phyloP scores from a whole-genome alignment of 352 stramenopile species.

The Pythium volutum region DNA sequence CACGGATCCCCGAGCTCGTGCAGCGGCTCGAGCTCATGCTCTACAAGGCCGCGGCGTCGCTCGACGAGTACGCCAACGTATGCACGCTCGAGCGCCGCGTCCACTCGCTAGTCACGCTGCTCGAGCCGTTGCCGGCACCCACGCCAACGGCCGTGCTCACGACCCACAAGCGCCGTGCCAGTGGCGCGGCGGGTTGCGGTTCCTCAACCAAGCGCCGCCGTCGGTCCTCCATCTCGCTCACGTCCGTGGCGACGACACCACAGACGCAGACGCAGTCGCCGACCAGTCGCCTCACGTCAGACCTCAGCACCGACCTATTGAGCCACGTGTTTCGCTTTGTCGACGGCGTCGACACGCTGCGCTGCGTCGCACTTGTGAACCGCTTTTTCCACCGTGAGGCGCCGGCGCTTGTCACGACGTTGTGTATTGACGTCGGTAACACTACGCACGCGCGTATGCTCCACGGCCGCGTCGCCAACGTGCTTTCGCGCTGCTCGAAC shows the following conservation, averaged over 20 bases:
- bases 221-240: neutral
- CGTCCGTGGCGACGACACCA: too few species aligned
- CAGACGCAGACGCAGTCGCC: too few species aligned
- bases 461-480: conserved; percentile 10
- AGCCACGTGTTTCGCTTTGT: conserved; percentile 55
- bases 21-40: conserved; percentile 78
- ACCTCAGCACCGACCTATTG: conserved; percentile 56
- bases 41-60: conserved; percentile 60
- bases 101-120: conserved; percentile 66
- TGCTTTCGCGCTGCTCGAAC: conserved; percentile 42
- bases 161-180: conserved; percentile 15
- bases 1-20: conserved; percentile 45
- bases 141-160: neutral
- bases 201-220: conserved; percentile 14
- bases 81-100: conserved; percentile 65
- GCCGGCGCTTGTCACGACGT: conserved; percentile 37
- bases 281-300: conserved; percentile 29
- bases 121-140: conserved; percentile 33
- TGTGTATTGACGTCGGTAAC: conserved; percentile 38
- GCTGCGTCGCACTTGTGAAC: conserved; percentile 38
- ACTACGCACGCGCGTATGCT: conserved; percentile 14
- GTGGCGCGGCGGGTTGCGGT: conserved; percentile 16
- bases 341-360: conserved; percentile 44
- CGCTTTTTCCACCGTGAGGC: conserved; percentile 49
- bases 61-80: conserved; percentile 63